Evolutionary conservation across 2,329 filamentous ascomycete species (phyloP).

Genomic region (Ceratocystis lukuohia): DNA sequence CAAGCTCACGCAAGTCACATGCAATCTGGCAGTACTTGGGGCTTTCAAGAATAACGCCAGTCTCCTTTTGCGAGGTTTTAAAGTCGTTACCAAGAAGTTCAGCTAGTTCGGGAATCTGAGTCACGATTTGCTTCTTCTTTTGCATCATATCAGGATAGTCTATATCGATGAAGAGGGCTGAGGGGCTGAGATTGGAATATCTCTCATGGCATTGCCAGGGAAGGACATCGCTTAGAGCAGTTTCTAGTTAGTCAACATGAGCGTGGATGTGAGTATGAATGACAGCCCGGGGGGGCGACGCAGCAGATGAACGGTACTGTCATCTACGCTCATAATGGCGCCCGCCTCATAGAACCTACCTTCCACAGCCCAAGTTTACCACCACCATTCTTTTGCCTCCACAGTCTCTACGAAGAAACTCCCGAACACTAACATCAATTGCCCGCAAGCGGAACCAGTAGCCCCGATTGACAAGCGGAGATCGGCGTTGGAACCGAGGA

Average conservation of each 20-base stretch:
- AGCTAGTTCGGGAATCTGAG: constrained; percentile 45
- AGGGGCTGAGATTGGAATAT: constrained; percentile 44
- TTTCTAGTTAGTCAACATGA: constrained; percentile 4
- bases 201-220: constrained; percentile 69
- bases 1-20: constrained; percentile 62
- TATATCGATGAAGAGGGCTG: constrained; percentile 64
- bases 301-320: background rate
- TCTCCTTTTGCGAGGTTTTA: constrained; percentile 24
- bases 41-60: constrained; percentile 46
- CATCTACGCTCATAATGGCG: background rate
- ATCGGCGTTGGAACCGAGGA: constrained; percentile 63
- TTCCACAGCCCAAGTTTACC: constrained; percentile 79
- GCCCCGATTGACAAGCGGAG: constrained; percentile 81
- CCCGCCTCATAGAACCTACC: constrained; percentile 40
- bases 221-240: constrained; percentile 57
- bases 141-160: constrained; percentile 72
- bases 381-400: constrained; percentile 51
- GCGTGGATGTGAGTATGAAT: background rate
- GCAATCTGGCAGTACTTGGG: constrained; percentile 64
- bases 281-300: background rate
- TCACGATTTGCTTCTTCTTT: constrained; percentile 57
- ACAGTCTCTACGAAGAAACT: constrained; percentile 48
- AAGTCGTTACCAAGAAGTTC: constrained; percentile 26
- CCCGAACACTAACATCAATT: constrained; percentile 58
- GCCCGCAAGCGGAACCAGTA: constrained; percentile 79